Base-by-base conservation (phyloP, 2,329 filamentous ascomycete genomes). In the Nothopassalora personata region DNA sequence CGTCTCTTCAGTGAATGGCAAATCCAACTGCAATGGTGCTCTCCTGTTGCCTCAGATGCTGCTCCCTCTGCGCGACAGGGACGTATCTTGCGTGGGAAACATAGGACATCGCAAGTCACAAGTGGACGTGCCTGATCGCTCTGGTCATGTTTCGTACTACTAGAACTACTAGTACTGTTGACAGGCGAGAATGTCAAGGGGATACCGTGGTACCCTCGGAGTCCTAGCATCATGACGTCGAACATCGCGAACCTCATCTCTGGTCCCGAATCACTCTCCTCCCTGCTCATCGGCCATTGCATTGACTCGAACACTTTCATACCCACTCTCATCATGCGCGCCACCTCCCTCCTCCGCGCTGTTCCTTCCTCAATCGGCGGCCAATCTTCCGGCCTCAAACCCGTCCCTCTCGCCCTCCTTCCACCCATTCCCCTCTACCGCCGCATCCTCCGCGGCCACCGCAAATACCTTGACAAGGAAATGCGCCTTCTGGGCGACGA, bases 371-470 rank as follows among this genome's bases (percentile, higher is more conserved):
- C 61, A 36, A 65, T 73, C 36, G 70, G 70, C 30, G 65, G 67
- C 1, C 70, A 71, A 52, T 66, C 69, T 46, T 64, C 66, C 46
- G 66, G 70, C 34, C 72, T 81, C 52, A 74, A 68, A 64, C 73
- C 77, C 53, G 74, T 79, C 9, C 80, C 79, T 36, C 74, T 89
- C 72, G 89, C 90, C 45, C 82, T 97, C 11, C 82, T 97, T 43
- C 91, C 92, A 5, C 92, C 92, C 0, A 88, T 97, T 51, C 90
- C 87, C 2, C 83, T 99, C 8, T 99, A 97, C 78, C 85, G 94
- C 60, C 86, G 94, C 36, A 78, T 99, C 28, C 80, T 99, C 31
- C 87, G 94, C 64, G 86, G 89, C 4, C 94, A 99, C 76, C 85
- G 94, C 66, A 90, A 87, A 70, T 83, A 88, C 68, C 79, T 99